A percentile compares a stretch with the other conserved stretches of the same genome.
These are phyloP conservation scores for Austroboletus niveus DNA, from an alignment of 1,284 basidiomycete species.

Conservation along the genomic window DNA sequence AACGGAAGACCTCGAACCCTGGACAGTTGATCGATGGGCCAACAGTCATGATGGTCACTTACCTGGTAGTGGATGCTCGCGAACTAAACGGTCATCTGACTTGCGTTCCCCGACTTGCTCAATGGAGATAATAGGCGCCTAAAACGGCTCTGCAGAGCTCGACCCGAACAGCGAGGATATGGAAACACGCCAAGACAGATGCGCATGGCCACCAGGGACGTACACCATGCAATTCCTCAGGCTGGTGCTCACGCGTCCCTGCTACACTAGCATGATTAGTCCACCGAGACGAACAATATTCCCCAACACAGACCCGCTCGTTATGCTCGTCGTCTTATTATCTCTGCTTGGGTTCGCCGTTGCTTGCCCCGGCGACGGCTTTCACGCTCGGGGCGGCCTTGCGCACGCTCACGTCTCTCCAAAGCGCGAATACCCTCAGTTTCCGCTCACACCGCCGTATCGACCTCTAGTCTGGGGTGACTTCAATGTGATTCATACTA, in stretches of 20 bases:
- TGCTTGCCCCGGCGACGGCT: constrained; percentile 19
- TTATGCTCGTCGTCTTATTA: constrained; percentile 20
- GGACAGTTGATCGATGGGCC: too few species aligned
- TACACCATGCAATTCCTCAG: background rate
- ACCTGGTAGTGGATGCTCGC: too few species aligned
- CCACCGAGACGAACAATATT: background rate
- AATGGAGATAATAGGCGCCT: background rate
- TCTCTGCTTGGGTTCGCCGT: constrained; percentile 17
- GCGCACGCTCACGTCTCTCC: constrained; percentile 35
- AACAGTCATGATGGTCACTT: too few species aligned
- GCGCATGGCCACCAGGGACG: too few species aligned
- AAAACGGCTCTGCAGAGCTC: background rate
- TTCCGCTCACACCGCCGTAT: constrained; percentile 52
- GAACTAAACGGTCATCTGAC: too few species aligned
- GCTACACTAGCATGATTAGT: background rate
- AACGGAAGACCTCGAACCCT: too few species aligned
- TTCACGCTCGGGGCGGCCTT: constrained; percentile 13
- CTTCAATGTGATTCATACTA: constrained; percentile 74
- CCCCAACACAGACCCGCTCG: background rate
- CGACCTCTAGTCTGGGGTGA: constrained; percentile 73
- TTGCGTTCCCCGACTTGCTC: too few species aligned
- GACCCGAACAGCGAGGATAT: background rate
- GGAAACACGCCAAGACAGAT: background rate
- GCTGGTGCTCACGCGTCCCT: background rate
- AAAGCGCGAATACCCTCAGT: constrained; percentile 43